A percentile compares a stretch with the other conserved stretches of the same genome.
phyloP scores from a whole-genome alignment of 768 basidiomycete species.

The Termitomyces sp. region DNA sequence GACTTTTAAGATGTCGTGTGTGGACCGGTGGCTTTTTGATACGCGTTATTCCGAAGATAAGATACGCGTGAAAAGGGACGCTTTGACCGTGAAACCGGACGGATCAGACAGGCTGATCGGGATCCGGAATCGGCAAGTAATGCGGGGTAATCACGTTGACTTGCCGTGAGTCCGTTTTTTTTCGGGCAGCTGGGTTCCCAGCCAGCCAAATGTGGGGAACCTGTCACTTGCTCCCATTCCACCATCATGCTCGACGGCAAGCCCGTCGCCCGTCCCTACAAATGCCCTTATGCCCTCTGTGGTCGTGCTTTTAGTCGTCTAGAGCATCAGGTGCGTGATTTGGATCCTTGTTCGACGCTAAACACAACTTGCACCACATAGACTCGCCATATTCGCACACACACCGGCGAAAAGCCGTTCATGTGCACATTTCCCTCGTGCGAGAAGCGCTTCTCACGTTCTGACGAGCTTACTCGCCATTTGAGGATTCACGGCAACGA shows the following conservation, averaged over 20 bases:
- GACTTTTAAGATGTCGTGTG: too few species aligned
- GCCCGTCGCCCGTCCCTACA: conserved; percentile 70
- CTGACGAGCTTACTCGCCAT: conserved; percentile 97
- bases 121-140: background rate
- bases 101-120: background rate
- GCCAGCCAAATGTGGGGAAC: background rate
- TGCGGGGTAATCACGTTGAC: conserved; percentile 13
- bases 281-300: conserved; percentile 89
- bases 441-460: conserved; percentile 96
- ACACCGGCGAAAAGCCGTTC: conserved; percentile 98
- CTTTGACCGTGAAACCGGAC: too few species aligned
- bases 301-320: conserved; percentile 94
- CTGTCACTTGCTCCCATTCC: conserved; percentile 3
- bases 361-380: conserved; percentile 21
- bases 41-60: too few species aligned
- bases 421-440: conserved; percentile 88
- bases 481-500: conserved; percentile 76
- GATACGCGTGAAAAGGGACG: too few species aligned
- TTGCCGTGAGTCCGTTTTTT: conserved; percentile 3
- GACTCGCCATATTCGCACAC: conserved; percentile 97
- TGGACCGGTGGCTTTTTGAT: too few species aligned
- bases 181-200: background rate
- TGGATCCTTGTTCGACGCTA: conserved; percentile 6
- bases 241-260: conserved; percentile 25
- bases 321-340: conserved; percentile 77